Conservation (phyloP, 305 asterid species). For the Rubia peregrina region DNA sequence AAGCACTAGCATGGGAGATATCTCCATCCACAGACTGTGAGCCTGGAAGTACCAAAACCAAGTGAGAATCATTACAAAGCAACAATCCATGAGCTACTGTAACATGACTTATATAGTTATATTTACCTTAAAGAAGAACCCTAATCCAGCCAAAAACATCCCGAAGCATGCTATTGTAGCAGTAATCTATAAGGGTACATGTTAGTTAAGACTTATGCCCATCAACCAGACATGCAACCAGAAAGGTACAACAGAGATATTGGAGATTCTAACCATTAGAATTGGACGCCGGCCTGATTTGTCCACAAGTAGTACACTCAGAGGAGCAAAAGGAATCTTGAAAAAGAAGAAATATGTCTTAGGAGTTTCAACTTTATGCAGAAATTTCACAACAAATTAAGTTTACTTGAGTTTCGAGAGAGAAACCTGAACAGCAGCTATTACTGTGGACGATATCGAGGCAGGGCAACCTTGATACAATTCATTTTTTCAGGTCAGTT, state of each 20-base stretch:
- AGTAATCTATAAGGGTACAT: conserved; percentile 46
- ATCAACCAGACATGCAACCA: not conserved
- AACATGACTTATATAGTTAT: not conserved
- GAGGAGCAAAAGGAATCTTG: conserved; percentile 57
- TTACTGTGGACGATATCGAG: conserved; percentile 27
- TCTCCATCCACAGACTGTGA: conserved; percentile 8
- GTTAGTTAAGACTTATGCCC: not conserved
- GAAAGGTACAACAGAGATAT: not conserved
- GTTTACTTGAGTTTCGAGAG: not conserved
- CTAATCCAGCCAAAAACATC: conserved; percentile 55
- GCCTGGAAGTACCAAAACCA: conserved; percentile 6
- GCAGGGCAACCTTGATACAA: conserved; percentile 27
- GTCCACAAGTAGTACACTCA: conserved; percentile 70
- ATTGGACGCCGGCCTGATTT: conserved; percentile 69
- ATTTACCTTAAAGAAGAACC: conserved; percentile 63
- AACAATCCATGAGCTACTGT: not conserved
- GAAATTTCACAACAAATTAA: not conserved
- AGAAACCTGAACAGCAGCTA: conserved; percentile 37
- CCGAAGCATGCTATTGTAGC: conserved; percentile 73
- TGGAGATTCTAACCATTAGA: conserved; percentile 37
- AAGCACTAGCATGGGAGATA: conserved; percentile 14
- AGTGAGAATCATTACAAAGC: not conserved
- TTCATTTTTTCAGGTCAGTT: conserved; percentile 7
- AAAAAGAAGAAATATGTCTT: not conserved
- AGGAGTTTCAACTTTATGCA: not conserved